Evolutionary conservation across 2,329 filamentous ascomycete genomes (phyloP), one percentile per base, ranked within the genome.

Genomic region (Alternaria triticimaculans): DNA sequence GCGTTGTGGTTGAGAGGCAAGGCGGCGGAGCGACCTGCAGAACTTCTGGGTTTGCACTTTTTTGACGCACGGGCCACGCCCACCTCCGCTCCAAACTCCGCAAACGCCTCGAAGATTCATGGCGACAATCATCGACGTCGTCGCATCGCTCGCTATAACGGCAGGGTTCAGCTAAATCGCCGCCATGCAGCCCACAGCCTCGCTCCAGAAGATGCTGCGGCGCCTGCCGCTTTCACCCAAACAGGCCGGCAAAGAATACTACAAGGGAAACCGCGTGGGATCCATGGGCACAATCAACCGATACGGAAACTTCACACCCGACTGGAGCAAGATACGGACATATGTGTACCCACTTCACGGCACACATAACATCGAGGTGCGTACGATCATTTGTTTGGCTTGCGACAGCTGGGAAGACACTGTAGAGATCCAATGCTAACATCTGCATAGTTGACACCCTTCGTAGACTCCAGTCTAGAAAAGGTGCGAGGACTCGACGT

Each of bases 221-320:
- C 93, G 95, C 77, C 85, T 94, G 63, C 86, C 87, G 57, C 88
- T 99, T 76, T 97, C 93, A 12, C 97, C 95, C 71, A 99, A 99
- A 83, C 90, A 96, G 82, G 90, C 95, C 79, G 92, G 91, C 80
- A 93, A 93, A 78, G 95, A 94, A 72, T 99, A 90, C 88, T 99
- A 99, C 89, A 98, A 98, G 86, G 96, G 96, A 78, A 97, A 92
- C 74, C 87, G 94, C 50, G 91, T 93, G 1, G 96, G 96, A 2
- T 89, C 92, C 45, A 94, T 96, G 89, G 96, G 96, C 80, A 83
- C 85, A 14, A 93, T 96, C 82, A 94, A 92, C 58, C 92, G 92
- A 79, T 88, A 89, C 78, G 96, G 95, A 80, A 90, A 90, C 55
- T 99, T 96, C 81, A 80, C 89, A 50, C 90, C 98, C 70, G 92